Base-by-base conservation (phyloP, 768 basidiomycete genomes). In the Exsudoporus frostii region DNA sequence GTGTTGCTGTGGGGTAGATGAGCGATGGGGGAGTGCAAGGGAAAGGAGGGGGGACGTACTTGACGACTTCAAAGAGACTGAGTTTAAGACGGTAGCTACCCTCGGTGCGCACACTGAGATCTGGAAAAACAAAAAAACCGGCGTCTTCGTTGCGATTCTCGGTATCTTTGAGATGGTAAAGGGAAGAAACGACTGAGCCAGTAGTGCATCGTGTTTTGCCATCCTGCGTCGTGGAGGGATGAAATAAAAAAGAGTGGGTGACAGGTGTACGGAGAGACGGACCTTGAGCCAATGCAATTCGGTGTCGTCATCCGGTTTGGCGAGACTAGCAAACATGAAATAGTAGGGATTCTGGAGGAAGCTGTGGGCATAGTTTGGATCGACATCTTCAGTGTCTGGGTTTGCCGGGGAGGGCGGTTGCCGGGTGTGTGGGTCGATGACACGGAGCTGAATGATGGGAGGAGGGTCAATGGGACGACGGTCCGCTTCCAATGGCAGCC, bases 391-490 rank as follows among this genome's bases (percentile, higher is more conserved):
- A 17, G 71, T 62, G 25, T 69, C 69, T 32, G 63, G 59, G 7
- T 71, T 67, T 4, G 60, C 53, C 0, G 66, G 54, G 10, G 59
- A 58, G 11, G 70, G 70, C 0, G 66, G 68, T 24, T 66, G 65
- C 27, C 67, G 73, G 30, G 69, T 65, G 25, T 73, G 62, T 9
- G 82, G 85, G 72, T 93, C 88, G 61, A 91, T 77, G 50, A 97
- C 90, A 50, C 88, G 85, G 8, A 98, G 83, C 70, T 96, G 92
- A n/a, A 98, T 85, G 73, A 98, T 94, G 17, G 95, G 94, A 1
- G 94, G 93, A 0, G 95, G 95, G 76, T 98, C 94, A 66, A 98
- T 93, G 3, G 95, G 94, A 34, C 94, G 80, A n/a, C 94, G 82
- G 79, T 96, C 95, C 50, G 92, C 93, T 89, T n/a, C n/a, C n/a